A percentile compares a stretch with the other conserved stretches of the same genome.
Evolutionary conservation across 2,329 filamentous ascomycete species (phyloP).

Genomic region (Grosmannia huntii): DNA sequence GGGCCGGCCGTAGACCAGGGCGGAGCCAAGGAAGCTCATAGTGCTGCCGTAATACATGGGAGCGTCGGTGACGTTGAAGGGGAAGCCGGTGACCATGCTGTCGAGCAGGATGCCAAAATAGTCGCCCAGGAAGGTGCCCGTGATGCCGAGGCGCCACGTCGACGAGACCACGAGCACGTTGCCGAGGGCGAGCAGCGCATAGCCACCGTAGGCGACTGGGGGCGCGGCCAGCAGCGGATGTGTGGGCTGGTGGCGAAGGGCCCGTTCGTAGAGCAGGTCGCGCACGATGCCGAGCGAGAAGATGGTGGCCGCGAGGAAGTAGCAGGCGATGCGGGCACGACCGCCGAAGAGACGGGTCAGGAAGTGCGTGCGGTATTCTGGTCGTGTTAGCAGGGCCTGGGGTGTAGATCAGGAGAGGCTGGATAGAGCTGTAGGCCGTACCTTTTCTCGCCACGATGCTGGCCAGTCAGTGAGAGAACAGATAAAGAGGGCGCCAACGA

Average conservation of each 20-base stretch:
- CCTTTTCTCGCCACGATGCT: slow-evolving; percentile 77
- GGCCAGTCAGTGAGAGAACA: slow-evolving; percentile 1
- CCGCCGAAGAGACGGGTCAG: slow-evolving; percentile 79
- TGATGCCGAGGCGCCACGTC: slow-evolving; percentile 86
- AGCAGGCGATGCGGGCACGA: slow-evolving; percentile 69
- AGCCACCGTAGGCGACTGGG: slow-evolving; percentile 49
- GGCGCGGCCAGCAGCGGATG: slow-evolving; percentile 58
- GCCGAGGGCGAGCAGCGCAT: slow-evolving; percentile 58
- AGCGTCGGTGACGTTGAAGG: slow-evolving; percentile 80
- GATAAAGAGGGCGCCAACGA: background rate
- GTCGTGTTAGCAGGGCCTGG: background rate
- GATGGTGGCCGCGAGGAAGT: slow-evolving; percentile 75
- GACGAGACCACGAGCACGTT: slow-evolving; percentile 79
- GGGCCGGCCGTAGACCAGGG: slow-evolving; percentile 74
- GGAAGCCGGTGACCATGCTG: slow-evolving; percentile 83
- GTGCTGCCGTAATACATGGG: slow-evolving; percentile 97
- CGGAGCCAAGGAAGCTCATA: slow-evolving; percentile 80
- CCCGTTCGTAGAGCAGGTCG: slow-evolving; percentile 76
- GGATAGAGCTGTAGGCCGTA: slow-evolving; percentile 21
- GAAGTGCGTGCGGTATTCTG: slow-evolving; percentile 85
- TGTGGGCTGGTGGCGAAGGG: slow-evolving; percentile 61
- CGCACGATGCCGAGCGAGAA: slow-evolving; percentile 85
- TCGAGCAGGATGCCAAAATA: slow-evolving; percentile 99
- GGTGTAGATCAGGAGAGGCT: background rate
- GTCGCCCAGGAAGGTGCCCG: slow-evolving; percentile 91